These are phyloP conservation scores for Artemisia annua DNA, from an alignment of 129 eudicot species.

Conservation along the genomic window DNA sequence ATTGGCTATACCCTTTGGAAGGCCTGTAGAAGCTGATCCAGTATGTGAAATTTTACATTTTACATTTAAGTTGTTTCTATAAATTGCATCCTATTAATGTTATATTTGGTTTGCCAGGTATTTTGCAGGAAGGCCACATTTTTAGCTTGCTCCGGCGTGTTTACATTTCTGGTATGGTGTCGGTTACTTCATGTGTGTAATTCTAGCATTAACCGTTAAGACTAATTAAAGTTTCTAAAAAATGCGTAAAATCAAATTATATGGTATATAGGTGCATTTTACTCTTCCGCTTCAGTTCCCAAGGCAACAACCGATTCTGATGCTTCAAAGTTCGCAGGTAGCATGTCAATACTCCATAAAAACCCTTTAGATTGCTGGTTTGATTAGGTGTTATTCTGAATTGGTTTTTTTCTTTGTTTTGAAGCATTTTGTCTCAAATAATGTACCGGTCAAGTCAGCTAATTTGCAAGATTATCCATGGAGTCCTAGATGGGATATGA, in stretches of 20 bases:
- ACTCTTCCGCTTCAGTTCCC: slow-evolving; percentile 85
- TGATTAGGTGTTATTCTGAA: not conserved
- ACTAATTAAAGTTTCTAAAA: not conserved
- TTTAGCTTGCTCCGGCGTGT: slow-evolving; percentile 78
- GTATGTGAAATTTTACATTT: slow-evolving; percentile 42
- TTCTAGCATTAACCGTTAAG: not conserved
- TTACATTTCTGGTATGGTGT: slow-evolving; percentile 74
- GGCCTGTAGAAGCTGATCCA: slow-evolving; percentile 96
- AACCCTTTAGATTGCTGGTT: not conserved
- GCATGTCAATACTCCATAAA: not conserved
- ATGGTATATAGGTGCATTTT: slow-evolving; percentile 62
- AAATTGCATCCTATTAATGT: slow-evolving; percentile 11
- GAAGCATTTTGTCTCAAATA: slow-evolving; percentile 68
- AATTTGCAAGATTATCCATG: slow-evolving; percentile 70
- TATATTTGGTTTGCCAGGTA: slow-evolving; percentile 50
- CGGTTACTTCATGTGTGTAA: not conserved
- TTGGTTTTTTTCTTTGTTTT: not conserved
- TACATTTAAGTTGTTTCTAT: not conserved
- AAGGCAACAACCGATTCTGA: slow-evolving; percentile 66
- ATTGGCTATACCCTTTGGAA: slow-evolving; percentile 73
- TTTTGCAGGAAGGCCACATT: slow-evolving; percentile 92
- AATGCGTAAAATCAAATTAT: not conserved
- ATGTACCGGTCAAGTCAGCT: slow-evolving; percentile 70
- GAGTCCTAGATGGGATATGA: slow-evolving; percentile 97
- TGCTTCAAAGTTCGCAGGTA: slow-evolving; percentile 95